Evolutionary conservation across 441 rosid species (phyloP), one percentile per base, ranked within the genome.

Genomic region (Theobroma grandiflorum): DNA sequence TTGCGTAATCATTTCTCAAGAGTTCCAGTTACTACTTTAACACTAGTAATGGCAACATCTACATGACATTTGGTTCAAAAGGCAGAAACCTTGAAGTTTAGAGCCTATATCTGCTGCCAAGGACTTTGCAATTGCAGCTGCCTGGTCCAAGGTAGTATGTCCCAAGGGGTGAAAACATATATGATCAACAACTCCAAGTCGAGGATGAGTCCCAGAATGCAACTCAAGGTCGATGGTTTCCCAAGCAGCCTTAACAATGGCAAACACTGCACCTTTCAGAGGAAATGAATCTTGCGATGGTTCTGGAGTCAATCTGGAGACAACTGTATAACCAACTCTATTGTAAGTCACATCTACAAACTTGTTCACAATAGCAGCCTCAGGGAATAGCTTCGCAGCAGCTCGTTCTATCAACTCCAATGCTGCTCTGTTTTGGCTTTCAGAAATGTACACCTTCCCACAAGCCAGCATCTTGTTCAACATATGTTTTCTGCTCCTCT

Each of bases 101-200:
- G 88, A 87, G 78, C 96, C 97, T 76, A 94, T 82, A 63, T 91
- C 97, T 66, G 77, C 87, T 2, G 92, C 98, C 85, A 93, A 83
- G 57, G 93, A 85, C 83, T 84, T 90, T 4, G 99, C 98, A 78
- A 90, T 75, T 50, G 78, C 75, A 45, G 95, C 93, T 50, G 86
- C 91, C 73, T 92, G 94, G 40, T 92, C 89, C 64, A 93, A 57
- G 65, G 95, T 87, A 75, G 95, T 75, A 45, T 63, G 78, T 67
- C 84, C 89, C 86, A 96, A 79, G 8, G 96, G 96, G 83, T 96
- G 98, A 85, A 96, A 93, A 84, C 99, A 94, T 75, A 93, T 85
- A 78, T 96, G 98, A 74, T 96, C 99, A 55, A 96, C 96, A 57
- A 96, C 98, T 76, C 98, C 98, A 80, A 94, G 96, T 31, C 97